phyloP scores from a whole-genome alignment of 352 stramenopile species.

The Phytophthora cryptogea region DNA sequence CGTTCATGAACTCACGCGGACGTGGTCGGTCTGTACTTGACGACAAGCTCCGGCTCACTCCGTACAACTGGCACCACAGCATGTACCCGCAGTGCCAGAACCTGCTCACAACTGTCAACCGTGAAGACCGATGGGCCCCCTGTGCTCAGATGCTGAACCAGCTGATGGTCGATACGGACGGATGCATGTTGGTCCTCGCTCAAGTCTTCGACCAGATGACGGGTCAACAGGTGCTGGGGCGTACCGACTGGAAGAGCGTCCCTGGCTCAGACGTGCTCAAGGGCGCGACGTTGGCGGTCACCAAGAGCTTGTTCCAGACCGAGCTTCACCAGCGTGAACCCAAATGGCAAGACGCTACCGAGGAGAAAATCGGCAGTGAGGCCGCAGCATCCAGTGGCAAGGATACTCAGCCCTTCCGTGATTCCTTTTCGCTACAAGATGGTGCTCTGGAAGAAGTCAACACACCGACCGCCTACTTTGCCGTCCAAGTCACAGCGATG shows the following conservation, averaged over 20 bases:
- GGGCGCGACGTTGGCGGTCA: conserved; percentile 44
- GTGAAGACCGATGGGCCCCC: conserved; percentile 50
- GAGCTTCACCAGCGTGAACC: conserved; percentile 51
- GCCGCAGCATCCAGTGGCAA: conserved; percentile 33
- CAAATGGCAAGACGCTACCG: conserved; percentile 33
- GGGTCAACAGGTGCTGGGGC: conserved; percentile 38
- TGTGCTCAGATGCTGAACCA: conserved; percentile 34
- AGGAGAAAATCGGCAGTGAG: conserved; percentile 31
- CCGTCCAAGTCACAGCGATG: conserved; percentile 60
- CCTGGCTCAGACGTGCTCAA: conserved; percentile 56
- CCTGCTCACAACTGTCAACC: conserved; percentile 44
- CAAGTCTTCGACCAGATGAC: conserved; percentile 65
- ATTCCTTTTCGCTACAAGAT: conserved; percentile 48
- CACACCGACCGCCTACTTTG: conserved; percentile 48
- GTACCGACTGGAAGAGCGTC: conserved; percentile 70
- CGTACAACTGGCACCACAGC: conserved; percentile 61
- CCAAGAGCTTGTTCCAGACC: conserved; percentile 41
- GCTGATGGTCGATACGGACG: conserved; percentile 43
- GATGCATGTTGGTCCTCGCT: conserved; percentile 48
- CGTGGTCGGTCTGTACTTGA: conserved; percentile 46
- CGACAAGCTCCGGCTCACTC: conserved; percentile 49
- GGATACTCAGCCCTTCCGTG: conserved; percentile 30
- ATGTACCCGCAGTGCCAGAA: conserved; percentile 60
- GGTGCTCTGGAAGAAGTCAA: conserved; percentile 31
- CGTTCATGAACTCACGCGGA: conserved; percentile 23